Percentiles rank a stretch among this genome's conserved stretches.
Conservation (phyloP, 495 filamentous ascomycete genomes). For the Bacidia rubella region DNA sequence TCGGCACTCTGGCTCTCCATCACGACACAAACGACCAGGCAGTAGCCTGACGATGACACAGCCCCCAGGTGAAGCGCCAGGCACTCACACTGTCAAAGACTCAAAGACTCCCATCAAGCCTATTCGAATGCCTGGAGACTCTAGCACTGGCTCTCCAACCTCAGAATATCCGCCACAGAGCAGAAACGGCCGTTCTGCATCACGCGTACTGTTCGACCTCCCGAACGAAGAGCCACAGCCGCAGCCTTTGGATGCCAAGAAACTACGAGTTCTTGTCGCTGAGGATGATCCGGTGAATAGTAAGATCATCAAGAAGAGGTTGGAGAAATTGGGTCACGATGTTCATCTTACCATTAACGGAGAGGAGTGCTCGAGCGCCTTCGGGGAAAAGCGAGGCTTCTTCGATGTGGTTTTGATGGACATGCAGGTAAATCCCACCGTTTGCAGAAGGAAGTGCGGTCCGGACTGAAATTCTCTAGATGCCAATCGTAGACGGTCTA, state of each 20-base stretch:
- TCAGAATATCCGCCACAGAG: conserved; percentile 2
- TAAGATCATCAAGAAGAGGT: conserved; percentile 70
- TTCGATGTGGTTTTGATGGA: conserved; percentile 95
- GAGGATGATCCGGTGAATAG: conserved; percentile 92
- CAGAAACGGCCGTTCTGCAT: conserved; percentile 6
- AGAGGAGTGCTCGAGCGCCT: conserved; percentile 66
- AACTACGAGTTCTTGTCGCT: conserved; percentile 61
- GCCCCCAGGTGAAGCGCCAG: conserved; percentile 11
- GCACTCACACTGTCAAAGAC: conserved; percentile 18
- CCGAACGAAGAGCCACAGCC: conserved; percentile 7
- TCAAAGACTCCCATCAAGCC: conserved; percentile 19
- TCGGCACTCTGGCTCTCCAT: neutral
- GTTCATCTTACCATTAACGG: conserved; percentile 70
- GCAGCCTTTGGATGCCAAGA: conserved; percentile 21
- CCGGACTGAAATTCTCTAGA: conserved; percentile 33
- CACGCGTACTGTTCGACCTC: conserved; percentile 17
- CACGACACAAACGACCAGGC: conserved; percentile 1
- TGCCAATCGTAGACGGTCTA: conserved; percentile 87
- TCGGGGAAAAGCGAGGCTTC: conserved; percentile 38
- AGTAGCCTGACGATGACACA: conserved; percentile 1
- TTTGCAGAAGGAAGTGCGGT: conserved; percentile 1
- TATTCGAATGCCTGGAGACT: conserved; percentile 20
- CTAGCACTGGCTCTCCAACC: conserved; percentile 5
- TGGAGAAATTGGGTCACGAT: conserved; percentile 66
- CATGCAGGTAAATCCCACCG: conserved; percentile 53